A percentile compares a stretch with the other conserved stretches of the same genome.
These are phyloP conservation scores for Solanum megistacrolobum DNA, from an alignment of 257 asterid genomes.

Conservation along the genomic window DNA sequence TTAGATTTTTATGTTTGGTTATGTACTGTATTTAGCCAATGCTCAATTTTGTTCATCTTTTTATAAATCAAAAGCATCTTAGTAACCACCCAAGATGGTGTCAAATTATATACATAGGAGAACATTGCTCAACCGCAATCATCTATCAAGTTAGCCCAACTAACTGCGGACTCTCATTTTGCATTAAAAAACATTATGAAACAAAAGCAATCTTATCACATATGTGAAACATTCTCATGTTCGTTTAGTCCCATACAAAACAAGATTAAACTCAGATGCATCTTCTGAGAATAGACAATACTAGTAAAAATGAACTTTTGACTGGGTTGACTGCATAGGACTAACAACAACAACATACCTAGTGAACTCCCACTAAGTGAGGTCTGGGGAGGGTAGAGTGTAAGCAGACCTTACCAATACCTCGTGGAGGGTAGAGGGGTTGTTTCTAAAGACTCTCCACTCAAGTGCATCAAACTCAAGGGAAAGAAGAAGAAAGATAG, in stretches of 20 bases:
- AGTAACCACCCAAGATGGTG: background rate
- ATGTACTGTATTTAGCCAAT: background rate
- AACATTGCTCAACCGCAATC: background rate
- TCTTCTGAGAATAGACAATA: background rate
- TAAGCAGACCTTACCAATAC: background rate
- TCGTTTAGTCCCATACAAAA: background rate
- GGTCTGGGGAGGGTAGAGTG: background rate
- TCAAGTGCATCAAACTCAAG: background rate
- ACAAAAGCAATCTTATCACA: background rate
- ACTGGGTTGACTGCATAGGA: background rate
- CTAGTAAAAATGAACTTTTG: background rate
- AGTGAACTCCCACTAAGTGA: background rate
- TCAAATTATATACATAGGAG: background rate
- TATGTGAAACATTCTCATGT: background rate
- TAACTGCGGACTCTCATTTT: background rate
- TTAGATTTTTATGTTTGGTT: background rate
- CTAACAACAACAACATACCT: background rate
- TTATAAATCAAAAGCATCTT: background rate
- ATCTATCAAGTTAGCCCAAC: background rate
- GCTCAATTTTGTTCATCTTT: background rate
- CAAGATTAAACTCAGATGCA: background rate
- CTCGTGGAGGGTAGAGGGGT: background rate
- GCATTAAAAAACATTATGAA: background rate
- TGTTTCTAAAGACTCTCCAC: background rate
- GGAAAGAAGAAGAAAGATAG: too few species aligned